Evolutionary conservation across 139 green algal genomes (phyloP).

Genomic region (Chlorella sorokiniana): DNA sequence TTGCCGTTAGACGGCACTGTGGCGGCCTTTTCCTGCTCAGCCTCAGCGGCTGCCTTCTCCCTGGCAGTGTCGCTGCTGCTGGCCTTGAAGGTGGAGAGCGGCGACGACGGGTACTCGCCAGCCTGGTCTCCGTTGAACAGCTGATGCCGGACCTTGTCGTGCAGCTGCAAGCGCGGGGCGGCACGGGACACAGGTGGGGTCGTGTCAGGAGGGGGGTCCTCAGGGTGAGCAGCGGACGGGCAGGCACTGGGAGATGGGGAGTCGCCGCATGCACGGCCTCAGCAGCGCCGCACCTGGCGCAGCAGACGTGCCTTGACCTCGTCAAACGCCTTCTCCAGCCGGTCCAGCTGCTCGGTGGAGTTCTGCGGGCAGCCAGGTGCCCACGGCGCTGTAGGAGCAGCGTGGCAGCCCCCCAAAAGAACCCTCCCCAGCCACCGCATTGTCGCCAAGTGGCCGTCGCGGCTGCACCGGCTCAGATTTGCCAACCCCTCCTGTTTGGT

Average conservation of each 20-base stretch:
- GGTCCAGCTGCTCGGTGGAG: constrained; percentile 79
- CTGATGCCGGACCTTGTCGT: constrained; percentile 71
- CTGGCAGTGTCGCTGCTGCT: neutral
- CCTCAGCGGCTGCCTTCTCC: neutral
- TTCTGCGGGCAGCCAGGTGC: constrained; percentile 59
- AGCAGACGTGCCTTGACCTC: constrained; percentile 89
- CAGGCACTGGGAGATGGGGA: neutral
- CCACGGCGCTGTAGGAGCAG: too few relatives aligned
- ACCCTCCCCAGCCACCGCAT: too few relatives aligned
- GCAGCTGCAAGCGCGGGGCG: constrained; percentile 54
- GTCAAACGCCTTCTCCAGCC: constrained; percentile 82
- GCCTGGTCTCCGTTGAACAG: constrained; percentile 44
- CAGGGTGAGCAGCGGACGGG: neutral
- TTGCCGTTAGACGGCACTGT: too few relatives aligned
- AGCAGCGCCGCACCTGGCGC: neutral
- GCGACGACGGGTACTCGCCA: neutral
- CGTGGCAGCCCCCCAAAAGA: too few relatives aligned
- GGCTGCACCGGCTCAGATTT: too few relatives aligned
- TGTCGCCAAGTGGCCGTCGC: too few relatives aligned
- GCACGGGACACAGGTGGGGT: neutral
- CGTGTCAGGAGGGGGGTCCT: too few relatives aligned
- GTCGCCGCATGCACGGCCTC: neutral
- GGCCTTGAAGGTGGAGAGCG: too few relatives aligned
- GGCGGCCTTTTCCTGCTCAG: too few relatives aligned
- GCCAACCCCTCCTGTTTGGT: too few relatives aligned